Evolutionary conservation across 108 stramenopile species (phyloP), one percentile per base, ranked within the genome.

Genomic region (Nitzschia sp.): DNA sequence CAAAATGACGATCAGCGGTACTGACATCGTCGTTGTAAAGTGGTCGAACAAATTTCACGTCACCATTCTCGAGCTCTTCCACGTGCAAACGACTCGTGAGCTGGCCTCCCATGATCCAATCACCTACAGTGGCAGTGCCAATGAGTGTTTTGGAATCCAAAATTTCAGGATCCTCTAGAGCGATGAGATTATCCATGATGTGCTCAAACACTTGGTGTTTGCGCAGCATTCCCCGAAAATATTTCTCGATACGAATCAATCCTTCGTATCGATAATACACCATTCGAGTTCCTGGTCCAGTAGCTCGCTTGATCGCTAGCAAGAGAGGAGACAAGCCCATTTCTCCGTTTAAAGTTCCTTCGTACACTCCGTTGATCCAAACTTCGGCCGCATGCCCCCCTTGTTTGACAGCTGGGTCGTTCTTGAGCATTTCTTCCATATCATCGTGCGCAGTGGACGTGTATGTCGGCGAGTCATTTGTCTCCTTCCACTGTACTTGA

Each of bases 51-150:
- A 63, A 69, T 9, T 23, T 4, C 1, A 76, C 35, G 73, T 13
- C 22, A 28, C n/a, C 45, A 46, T 19, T 31, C 53, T 31, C 33
- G 48, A 50, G 48, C 3, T 73, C 72, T 17, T 57, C 15, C 23
- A 76, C 29, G 25, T 50, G 55, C 21, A 76, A 15, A 5, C 75
- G 58, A 45, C 58, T 62, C 17, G 75, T 76, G 25, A 76, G 26
- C n/a, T 63, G 22, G 15, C 75, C 75, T 13, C 75, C 75, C 68
- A 76, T 76, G 68, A 76, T 76, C 75, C 75, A 76, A 63, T 76
- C 75, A 11, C 58, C 50, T 23, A 76, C 29, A 3, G 75, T 76
- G 2, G 68, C 68, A 19, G 75, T 69, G 5, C 75, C 75, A 69
- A 76, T 76, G 13, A 76, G 21, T n/a, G 75, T 76, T 11, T 53